phyloP scores from a whole-genome alignment of 2,329 filamentous ascomycete genomes.

The Aspergillus viridinutans region DNA sequence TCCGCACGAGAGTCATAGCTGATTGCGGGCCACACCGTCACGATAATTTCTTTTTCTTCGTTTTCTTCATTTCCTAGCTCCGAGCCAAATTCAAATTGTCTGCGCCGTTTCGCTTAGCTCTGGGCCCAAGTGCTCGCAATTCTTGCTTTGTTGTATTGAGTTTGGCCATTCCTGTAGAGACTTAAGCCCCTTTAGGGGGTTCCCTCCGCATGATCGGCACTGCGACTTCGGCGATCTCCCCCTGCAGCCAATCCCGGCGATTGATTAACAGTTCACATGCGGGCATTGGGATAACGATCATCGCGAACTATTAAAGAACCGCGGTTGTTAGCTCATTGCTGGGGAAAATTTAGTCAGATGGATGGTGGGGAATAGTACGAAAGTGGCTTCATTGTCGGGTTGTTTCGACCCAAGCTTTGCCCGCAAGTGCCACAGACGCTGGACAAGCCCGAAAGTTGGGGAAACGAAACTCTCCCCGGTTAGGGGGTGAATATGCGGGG shows the following conservation, averaged over 20 bases:
- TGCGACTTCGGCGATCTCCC: conserved; percentile 6
- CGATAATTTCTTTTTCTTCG: not conserved
- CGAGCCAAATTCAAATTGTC: not conserved
- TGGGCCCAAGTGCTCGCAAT: not conserved
- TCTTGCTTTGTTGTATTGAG: not conserved
- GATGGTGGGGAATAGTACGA: not conserved
- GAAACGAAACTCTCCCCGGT: conserved; percentile 1
- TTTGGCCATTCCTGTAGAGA: not conserved
- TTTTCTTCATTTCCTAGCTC: not conserved
- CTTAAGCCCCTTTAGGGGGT: not conserved
- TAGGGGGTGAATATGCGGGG: conserved; percentile 3
- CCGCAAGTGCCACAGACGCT: not conserved
- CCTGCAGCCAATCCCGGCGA: conserved; percentile 5
- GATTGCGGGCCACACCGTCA: not conserved
- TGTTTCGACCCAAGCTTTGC: not conserved
- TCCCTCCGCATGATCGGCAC: conserved; percentile 8
- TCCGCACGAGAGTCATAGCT: not conserved
- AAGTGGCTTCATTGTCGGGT: not conserved
- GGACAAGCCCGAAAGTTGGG: not conserved
- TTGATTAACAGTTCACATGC: conserved; percentile 9
- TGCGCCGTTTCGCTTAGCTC: not conserved
- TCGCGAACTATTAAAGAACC: conserved; percentile 12
- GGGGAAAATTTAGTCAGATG: not conserved
- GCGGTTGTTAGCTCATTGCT: conserved; percentile 10
- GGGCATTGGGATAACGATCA: conserved; percentile 11